Conservation (phyloP, 192 early-diverging fungal genomes). For the Entomortierella chlamydospora region DNA sequence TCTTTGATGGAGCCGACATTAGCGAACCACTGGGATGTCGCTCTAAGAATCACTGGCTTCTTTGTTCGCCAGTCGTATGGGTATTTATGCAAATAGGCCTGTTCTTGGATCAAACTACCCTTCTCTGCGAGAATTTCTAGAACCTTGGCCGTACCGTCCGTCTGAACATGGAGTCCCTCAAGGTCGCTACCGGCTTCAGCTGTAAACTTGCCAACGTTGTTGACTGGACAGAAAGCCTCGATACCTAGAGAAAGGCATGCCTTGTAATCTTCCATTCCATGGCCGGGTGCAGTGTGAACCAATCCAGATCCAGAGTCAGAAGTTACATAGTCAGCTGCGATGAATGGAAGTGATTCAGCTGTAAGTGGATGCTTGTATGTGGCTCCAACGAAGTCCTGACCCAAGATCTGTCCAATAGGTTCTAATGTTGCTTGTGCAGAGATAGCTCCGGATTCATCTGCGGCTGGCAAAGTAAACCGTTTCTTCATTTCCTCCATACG, state of each 20-base stretch:
- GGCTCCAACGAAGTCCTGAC: constrained; percentile 64
- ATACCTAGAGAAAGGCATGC: constrained; percentile 65
- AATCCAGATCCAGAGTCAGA: constrained; percentile 77
- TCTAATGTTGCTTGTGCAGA: constrained; percentile 16
- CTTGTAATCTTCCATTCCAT: constrained; percentile 89
- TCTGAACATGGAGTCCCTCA: constrained; percentile 70
- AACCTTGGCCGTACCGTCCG: constrained; percentile 67
- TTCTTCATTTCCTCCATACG: constrained; percentile 54
- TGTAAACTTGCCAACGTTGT: constrained; percentile 76
- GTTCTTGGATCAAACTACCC: constrained; percentile 60
- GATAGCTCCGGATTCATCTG: constrained; percentile 4
- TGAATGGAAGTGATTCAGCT: constrained; percentile 60
- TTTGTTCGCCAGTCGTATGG: constrained; percentile 91
- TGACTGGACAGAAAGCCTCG: constrained; percentile 75
- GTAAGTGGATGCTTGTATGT: constrained; percentile 68
- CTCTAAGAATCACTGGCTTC: constrained; percentile 80
- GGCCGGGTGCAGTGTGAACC: constrained; percentile 86
- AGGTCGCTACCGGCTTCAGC: constrained; percentile 70
- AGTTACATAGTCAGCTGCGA: constrained; percentile 75
- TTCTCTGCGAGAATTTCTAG: constrained; percentile 61
- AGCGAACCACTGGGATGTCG: constrained; percentile 89
- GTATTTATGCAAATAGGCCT: constrained; percentile 76
- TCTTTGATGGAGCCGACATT: constrained; percentile 73
- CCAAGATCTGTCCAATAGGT: constrained; percentile 42
- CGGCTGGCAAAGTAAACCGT: constrained; percentile 23